Evolutionary conservation across 495 filamentous ascomycete genomes (phyloP), one percentile per base, ranked within the genome.

Genomic region (Parathielavia appendiculata): DNA sequence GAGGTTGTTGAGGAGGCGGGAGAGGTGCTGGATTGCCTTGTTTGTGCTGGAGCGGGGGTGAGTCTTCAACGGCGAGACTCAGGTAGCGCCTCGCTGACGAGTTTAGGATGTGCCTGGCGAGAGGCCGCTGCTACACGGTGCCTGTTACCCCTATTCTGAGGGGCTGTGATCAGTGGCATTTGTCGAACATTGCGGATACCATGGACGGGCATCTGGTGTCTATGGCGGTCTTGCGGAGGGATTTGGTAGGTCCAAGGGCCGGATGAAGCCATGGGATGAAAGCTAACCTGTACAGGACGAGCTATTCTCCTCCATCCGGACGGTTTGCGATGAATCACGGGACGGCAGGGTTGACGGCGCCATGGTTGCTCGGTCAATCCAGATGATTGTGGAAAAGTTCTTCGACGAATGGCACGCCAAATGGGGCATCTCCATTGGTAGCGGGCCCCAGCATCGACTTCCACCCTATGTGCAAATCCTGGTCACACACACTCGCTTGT

Each of bases 401-500:
- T 87, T 83, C 57, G 75, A 82, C 45, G 69, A 75, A 45, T 87
- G 84, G 84, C 81, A 80, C 59, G 71, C 81, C 14, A 79, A 75
- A 57, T 87, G 84, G 84, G 76, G 78, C 19, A 71, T 79, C 20
- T 76, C 78, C 19, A 84, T 85, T 60, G 81, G 83, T 17, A 79
- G 79, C 51, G 79, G 79, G 11, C 76, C 76, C 54, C 71, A 82
- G 59, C 76, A 76, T 26, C 79, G 79, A 10, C 76, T 88, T 13
- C 86, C 86, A 4, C 86, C 86, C 2, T 89, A 89, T 58, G 86
- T 89, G 26, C 84, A 88, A 52, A 89, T 89, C 49, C 72, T 89
- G 14, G 81, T 86, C n/a, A 86, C 81, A 5, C 86, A 89, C 64
- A 87, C 85, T 30, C 79, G 83, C 44, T 66, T 89, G 19, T 88